A percentile compares a stretch with the other conserved stretches of the same genome.
Evolutionary conservation across 1,284 basidiomycete genomes (phyloP).

Genomic region (Trichosporon inkin): DNA sequence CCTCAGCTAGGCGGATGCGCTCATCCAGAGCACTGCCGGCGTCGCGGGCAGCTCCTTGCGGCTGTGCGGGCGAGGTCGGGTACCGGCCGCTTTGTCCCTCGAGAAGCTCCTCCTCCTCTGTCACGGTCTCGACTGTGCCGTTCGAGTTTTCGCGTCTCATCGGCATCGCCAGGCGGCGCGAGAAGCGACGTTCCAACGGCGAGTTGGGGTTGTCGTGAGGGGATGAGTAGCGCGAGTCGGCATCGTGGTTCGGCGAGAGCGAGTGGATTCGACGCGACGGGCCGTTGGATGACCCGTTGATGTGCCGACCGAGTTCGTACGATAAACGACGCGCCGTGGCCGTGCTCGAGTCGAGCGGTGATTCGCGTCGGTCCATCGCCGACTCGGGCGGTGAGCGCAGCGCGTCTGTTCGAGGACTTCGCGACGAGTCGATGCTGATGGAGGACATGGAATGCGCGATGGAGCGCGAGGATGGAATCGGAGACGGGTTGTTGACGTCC

Average conservation of each 20-base stretch:
- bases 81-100: not conserved
- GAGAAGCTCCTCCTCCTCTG: slow-evolving; percentile 11
- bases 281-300: not conserved
- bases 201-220: slow-evolving; percentile 1
- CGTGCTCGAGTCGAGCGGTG: not conserved
- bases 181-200: slow-evolving; percentile 19
- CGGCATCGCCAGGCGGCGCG: slow-evolving; percentile 12
- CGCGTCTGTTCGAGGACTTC: slow-evolving; percentile 12
- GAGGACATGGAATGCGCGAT: slow-evolving; percentile 18
- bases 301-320: slow-evolving; percentile 3
- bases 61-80: not conserved
- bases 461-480: slow-evolving; percentile 14
- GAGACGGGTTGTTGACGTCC: slow-evolving; percentile 8
- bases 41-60: not conserved
- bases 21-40: slow-evolving; percentile 26
- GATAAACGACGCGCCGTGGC: slow-evolving; percentile 1
- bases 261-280: not conserved
- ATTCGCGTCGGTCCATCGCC: not conserved
- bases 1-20: slow-evolving; percentile 39
- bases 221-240: not conserved
- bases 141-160: slow-evolving; percentile 11
- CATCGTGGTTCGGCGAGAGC: not conserved
- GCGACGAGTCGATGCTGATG: slow-evolving; percentile 24
- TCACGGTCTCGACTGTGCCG: slow-evolving; percentile 4
- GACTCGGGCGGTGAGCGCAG: not conserved